Percentiles rank a stretch among this genome's conserved stretches.
These are phyloP conservation scores for Dittrichia graveolens DNA, from an alignment of 129 eudicot genomes.

Conservation along the genomic window DNA sequence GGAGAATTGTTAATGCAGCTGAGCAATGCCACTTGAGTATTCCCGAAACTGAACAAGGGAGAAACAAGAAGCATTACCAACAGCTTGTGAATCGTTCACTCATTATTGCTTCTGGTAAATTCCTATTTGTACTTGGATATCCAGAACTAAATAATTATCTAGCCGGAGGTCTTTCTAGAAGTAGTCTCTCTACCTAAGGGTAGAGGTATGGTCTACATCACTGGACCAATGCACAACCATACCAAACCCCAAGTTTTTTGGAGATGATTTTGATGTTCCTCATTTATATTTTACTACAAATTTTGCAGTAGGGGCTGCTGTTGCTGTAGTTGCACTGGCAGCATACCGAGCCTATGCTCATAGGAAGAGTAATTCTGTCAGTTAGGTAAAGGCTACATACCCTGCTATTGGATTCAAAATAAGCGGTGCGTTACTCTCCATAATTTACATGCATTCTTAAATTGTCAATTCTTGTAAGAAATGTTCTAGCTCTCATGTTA, in stretches of 20 bases:
- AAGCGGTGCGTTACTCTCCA: constrained; percentile 21
- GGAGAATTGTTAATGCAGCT: constrained; percentile 71
- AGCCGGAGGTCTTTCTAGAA: too few species aligned
- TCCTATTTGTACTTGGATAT: not conserved
- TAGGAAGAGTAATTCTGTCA: constrained; percentile 52
- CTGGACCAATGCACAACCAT: too few species aligned
- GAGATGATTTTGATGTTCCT: not conserved
- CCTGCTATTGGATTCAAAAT: constrained; percentile 27
- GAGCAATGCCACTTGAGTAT: constrained; percentile 67
- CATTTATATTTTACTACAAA: constrained; percentile 4
- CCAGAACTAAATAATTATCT: too few species aligned
- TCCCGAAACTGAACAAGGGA: constrained; percentile 80
- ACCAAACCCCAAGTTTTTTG: too few species aligned
- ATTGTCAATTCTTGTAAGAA: constrained; percentile 25
- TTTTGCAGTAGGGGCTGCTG: constrained; percentile 80
- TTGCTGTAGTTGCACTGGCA: constrained; percentile 64
- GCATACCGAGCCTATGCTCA: constrained; percentile 71
- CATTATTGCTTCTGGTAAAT: constrained; percentile 64
- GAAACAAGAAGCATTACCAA: constrained; percentile 62
- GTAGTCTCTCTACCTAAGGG: too few species aligned
- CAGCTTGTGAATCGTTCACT: constrained; percentile 63
- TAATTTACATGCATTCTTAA: constrained; percentile 11
- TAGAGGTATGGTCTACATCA: too few species aligned
- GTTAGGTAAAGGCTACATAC: constrained; percentile 39
- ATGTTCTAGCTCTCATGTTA: constrained; percentile 13